Evolutionary conservation across 2,329 filamentous ascomycete genomes (phyloP).

Genomic region (Nannizziopsis arthrosporioides): DNA sequence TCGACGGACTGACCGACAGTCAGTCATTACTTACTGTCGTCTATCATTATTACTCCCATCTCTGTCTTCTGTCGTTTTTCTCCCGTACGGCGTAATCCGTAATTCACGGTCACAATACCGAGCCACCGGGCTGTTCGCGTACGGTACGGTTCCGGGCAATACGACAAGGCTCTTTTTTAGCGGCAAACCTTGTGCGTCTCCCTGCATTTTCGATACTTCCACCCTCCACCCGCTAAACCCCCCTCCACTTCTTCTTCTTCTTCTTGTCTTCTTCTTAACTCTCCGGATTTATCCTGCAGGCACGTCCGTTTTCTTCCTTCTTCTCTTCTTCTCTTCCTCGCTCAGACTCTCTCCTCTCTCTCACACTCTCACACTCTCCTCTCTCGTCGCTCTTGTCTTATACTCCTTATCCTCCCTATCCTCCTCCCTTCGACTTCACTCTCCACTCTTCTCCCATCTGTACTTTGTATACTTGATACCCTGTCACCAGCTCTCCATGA

Average conservation of each 20-base stretch:
- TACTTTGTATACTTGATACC: constrained; percentile 2
- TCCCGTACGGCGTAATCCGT: too few relatives aligned
- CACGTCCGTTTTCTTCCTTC: constrained; percentile 12
- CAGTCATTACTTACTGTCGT: too few relatives aligned
- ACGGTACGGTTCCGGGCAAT: too few relatives aligned
- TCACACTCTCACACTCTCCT: neutral
- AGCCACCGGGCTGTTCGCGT: too few relatives aligned
- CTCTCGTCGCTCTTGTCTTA: constrained; percentile 28
- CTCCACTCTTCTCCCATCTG: neutral
- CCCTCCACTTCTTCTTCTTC: neutral
- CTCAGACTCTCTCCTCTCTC: constrained; percentile 18
- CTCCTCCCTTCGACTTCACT: neutral
- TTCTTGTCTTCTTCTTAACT: neutral
- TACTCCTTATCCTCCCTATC: constrained; percentile 26
- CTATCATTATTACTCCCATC: too few relatives aligned
- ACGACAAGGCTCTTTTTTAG: too few relatives aligned
- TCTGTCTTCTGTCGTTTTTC: too few relatives aligned
- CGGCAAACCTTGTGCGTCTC: too few relatives aligned
- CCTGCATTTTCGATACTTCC: neutral
- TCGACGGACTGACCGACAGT: too few relatives aligned
- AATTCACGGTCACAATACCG: too few relatives aligned
- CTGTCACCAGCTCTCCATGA: constrained; percentile 22
- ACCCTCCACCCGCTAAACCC: neutral
- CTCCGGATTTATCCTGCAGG: neutral
- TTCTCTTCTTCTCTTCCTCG: constrained; percentile 29